Base-by-base conservation (phyloP, 352 stramenopile genomes). In the Pseudoperonospora humuli region DNA sequence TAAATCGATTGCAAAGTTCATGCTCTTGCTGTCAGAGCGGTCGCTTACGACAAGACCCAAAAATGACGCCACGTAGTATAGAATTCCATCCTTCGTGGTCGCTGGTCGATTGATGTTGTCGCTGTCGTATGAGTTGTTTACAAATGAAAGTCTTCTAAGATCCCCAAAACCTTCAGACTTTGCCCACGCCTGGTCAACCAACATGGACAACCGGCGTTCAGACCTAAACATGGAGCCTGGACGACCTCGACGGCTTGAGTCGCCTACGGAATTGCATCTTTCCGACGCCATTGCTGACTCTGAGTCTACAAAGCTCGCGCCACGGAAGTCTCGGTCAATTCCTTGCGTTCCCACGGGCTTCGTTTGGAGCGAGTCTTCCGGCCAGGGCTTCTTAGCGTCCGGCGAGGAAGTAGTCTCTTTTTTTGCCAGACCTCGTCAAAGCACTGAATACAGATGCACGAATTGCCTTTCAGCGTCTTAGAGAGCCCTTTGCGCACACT, bases 381-480 rank as follows among this genome's bases (percentile, higher is more conserved):
- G 26, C 6, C 45, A 36, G 11, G 31, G 34, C 8, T 15, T 39
- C 8, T 20, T 1, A 10, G 18, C 11, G 8, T 39, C 45, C 11
- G 18, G n/a, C 6, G 55, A 47, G 24, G 21, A 37, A 27, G 43
- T 13, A 29, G 54, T 27, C 15, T 50, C 59, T 58, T 65, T 8
- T 73, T 48, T 20, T 70, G 55, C 64, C 64, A 81, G 24, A 66
- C 40, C 28, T 62, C 18, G 26, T 52, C 50, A 31, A 81, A 81
- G 38, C 70, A 81, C 47, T 64, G 52, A 5, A 76, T 31, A 25
- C 70, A 81, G 41, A 81, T 74, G 52, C 66, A 66, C 35, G 66
- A 62, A 51, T 81, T 81, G 17, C 64, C 61, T 39, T 81, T 81
- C 24, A 81, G 50, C 35, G 32, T 45, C 49, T 74, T 75, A 7